These are phyloP conservation scores for Phytophthora crassamura DNA, from an alignment of 352 stramenopile genomes.

Conservation along the genomic window DNA sequence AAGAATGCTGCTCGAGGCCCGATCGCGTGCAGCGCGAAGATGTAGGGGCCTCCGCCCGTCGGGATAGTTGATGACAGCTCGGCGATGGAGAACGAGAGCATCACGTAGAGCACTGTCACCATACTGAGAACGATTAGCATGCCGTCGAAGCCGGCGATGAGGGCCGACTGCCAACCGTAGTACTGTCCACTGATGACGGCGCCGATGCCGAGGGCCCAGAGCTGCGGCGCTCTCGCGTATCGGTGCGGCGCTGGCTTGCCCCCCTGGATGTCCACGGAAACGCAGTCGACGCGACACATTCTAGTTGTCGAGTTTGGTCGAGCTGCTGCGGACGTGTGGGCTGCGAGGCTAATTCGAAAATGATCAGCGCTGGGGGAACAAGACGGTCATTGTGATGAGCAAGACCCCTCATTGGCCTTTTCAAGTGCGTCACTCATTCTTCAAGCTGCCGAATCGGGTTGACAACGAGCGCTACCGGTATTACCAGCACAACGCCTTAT, in stretches of 20 bases:
- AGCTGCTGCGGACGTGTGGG: neutral
- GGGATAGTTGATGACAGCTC: conserved; percentile 73
- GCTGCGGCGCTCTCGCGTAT: conserved; percentile 64
- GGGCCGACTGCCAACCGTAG: conserved; percentile 73
- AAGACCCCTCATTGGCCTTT: conserved; percentile 18
- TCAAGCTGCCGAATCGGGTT: conserved; percentile 22
- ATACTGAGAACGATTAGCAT: conserved; percentile 67
- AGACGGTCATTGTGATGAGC: conserved; percentile 12
- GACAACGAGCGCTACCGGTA: neutral
- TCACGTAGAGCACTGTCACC: conserved; percentile 73
- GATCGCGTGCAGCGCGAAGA: conserved; percentile 75
- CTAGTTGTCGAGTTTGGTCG: neutral
- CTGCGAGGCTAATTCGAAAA: conserved; percentile 16
- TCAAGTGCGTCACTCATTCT: conserved; percentile 23
- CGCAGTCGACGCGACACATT: conserved; percentile 25
- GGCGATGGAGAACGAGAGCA: conserved; percentile 80
- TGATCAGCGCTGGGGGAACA: conserved; percentile 3
- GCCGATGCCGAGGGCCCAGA: conserved; percentile 60
- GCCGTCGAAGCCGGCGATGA: conserved; percentile 71
- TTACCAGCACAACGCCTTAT: conserved; percentile 23
- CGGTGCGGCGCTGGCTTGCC: conserved; percentile 39
- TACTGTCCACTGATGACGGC: conserved; percentile 68
- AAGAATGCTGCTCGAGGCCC: conserved; percentile 48
- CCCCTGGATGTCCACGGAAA: conserved; percentile 21
- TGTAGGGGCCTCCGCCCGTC: conserved; percentile 67